Percentiles rank a stretch among this genome's conserved stretches.
Conservation (phyloP, 768 basidiomycete genomes). For the Rhizopogon sp. region DNA sequence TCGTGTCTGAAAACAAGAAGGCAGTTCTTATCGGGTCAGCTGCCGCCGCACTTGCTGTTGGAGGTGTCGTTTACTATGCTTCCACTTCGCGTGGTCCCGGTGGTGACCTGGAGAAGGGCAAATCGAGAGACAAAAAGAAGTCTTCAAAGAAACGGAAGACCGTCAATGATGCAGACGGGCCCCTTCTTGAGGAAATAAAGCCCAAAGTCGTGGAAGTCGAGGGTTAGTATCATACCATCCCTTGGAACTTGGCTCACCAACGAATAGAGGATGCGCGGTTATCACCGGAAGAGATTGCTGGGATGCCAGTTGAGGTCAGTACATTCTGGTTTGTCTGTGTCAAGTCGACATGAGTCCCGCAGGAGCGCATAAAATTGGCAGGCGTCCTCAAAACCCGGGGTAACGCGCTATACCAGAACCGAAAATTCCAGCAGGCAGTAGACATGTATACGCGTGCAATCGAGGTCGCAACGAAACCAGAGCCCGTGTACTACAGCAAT, state of each 20-base stretch:
- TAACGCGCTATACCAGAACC: conserved; percentile 62
- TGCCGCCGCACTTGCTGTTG: conserved; percentile 64
- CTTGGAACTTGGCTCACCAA: neutral
- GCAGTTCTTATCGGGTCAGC: conserved; percentile 70
- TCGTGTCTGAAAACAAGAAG: conserved; percentile 75
- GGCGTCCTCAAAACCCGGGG: conserved; percentile 66
- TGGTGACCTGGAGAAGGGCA: conserved; percentile 41
- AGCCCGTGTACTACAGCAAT: conserved; percentile 95
- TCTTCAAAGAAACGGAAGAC: conserved; percentile 56
- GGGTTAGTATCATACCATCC: conserved; percentile 14
- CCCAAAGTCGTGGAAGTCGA: conserved; percentile 36
- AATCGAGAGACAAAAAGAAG: conserved; percentile 46
- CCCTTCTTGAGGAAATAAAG: conserved; percentile 73
- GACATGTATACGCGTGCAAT: conserved; percentile 74
- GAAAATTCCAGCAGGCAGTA: conserved; percentile 54
- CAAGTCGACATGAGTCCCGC: neutral
- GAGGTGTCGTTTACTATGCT: conserved; percentile 71
- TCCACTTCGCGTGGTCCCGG: conserved; percentile 37
- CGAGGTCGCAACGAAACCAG: conserved; percentile 66
- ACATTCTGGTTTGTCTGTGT: conserved; percentile 1
- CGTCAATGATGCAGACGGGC: conserved; percentile 57
- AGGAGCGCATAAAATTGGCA: conserved; percentile 66
- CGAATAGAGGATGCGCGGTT: conserved; percentile 36
- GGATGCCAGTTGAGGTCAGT: conserved; percentile 54
- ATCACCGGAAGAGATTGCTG: conserved; percentile 50